Percentiles rank a stretch among this genome's conserved stretches.
Evolutionary conservation across 495 filamentous ascomycete species (phyloP).

Genomic region (Penicillium atrosanguineum): DNA sequence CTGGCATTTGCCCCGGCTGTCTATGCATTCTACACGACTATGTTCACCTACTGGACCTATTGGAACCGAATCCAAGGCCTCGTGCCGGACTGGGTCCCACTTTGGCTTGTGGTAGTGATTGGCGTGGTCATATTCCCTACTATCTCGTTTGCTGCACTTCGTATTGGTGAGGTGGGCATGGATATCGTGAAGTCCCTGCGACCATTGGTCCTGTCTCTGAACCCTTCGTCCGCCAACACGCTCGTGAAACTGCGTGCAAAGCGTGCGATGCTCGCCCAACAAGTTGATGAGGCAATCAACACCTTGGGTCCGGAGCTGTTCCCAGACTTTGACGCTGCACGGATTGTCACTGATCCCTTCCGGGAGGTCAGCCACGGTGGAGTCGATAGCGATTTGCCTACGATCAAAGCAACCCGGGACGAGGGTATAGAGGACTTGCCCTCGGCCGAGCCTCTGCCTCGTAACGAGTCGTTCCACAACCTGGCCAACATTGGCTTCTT

Average conservation of each 20-base stretch:
- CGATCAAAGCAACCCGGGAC: conserved; percentile 23
- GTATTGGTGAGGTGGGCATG: conserved; percentile 96
- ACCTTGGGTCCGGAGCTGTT: conserved; percentile 94
- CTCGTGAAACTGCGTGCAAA: conserved; percentile 73
- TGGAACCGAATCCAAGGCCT: conserved; percentile 75
- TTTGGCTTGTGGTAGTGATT: conserved; percentile 69
- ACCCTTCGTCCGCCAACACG: conserved; percentile 78
- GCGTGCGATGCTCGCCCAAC: conserved; percentile 69
- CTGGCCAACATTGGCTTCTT: conserved; percentile 85
- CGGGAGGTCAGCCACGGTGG: conserved; percentile 32
- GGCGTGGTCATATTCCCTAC: conserved; percentile 79
- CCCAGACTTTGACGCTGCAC: conserved; percentile 85
- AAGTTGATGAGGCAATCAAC: conserved; percentile 91
- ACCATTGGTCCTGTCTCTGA: conserved; percentile 84
- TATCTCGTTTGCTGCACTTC: conserved; percentile 89
- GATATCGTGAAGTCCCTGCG: conserved; percentile 94
- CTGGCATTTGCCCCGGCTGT: conserved; percentile 83
- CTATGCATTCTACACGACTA: conserved; percentile 74
- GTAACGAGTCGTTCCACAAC: conserved; percentile 90
- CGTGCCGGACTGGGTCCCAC: conserved; percentile 75
- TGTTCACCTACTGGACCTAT: conserved; percentile 76
- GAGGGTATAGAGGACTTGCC: conserved; percentile 31
- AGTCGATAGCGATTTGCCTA: conserved; percentile 14
- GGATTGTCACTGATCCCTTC: conserved; percentile 69
- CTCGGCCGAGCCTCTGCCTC: conserved; percentile 58